Percentiles rank a stretch among this genome's conserved stretches.
Evolutionary conservation across 164 flowering plant genomes (phyloP).

Genomic region (Liriodendron chinense): DNA sequence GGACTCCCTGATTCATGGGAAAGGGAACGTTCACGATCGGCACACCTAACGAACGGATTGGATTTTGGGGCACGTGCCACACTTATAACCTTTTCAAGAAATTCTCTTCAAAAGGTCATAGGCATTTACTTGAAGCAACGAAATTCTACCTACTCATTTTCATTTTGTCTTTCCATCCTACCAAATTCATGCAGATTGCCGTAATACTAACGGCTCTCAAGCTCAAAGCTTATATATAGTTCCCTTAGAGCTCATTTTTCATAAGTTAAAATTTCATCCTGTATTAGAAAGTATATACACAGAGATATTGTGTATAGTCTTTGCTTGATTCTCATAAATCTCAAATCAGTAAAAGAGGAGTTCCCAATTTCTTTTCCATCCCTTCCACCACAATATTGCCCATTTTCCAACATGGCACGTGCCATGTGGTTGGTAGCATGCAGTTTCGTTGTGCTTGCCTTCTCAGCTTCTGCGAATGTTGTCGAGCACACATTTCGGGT

Average conservation of each 20-base stretch:
- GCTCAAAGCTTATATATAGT: not conserved
- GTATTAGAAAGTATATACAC: not conserved
- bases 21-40: no score
- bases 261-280: not conserved
- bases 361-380: not conserved
- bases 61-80: no score
- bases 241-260: not conserved
- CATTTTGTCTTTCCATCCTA: not conserved
- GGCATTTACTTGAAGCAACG: not conserved
- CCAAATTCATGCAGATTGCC: not conserved
- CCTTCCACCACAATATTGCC: not conserved
- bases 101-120: not conserved
- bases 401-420: constrained; percentile 11
- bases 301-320: no score
- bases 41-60: no score
- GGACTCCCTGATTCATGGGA: no score
- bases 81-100: no score
- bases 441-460: constrained; percentile 10
- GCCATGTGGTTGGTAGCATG: not conserved
- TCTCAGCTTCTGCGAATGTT: constrained; percentile 6
- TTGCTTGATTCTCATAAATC: no score
- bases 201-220: not conserved
- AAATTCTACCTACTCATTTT: not conserved
- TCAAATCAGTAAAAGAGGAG: not conserved
- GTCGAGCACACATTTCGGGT: constrained; percentile 18